Evolutionary conservation across 768 basidiomycete species (phyloP), one percentile per base, ranked within the genome.

Genomic region (Lanmaoa rubissima): DNA sequence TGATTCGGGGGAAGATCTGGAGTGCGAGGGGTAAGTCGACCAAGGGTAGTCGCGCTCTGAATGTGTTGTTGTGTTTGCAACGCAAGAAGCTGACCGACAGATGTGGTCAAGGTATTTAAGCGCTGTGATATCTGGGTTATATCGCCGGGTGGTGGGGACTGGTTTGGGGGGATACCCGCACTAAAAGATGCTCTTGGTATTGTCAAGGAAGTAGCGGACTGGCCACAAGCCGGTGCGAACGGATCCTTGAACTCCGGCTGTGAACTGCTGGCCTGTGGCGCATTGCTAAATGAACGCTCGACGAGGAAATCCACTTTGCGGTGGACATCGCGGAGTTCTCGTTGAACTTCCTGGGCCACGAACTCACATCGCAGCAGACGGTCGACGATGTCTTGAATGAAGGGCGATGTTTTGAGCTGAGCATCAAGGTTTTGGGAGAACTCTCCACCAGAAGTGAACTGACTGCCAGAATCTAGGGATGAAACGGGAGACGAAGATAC

Each of bases 191-290:
- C 80, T 47, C 90, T 82, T 34, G 82, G 78, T 36, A 78, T 76
- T 55, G 73, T 76, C 54, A 76, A 53, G 17, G 70, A 65, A 40
- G 75, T 58, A 41, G 73, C 58, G 43, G 74, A 66, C 58, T 75
- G 73, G 3, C 61, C 55, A 26, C 70, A 58, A 9, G 69, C 47
- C 8, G 82, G 67, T 34, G 88, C 84, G 65, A 92, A 92, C 0
- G 90, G 90, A 65, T 92, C 85, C 67, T 88, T 87, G 77, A 92
- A 92, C 62, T 91, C 90, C n/a, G 87, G 87, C 55, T 84, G 80
- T 31, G 60, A 62, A 54, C 24, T 65, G 64, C 47, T 51, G n/a
- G 48, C 62, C 64, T 54, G 65, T 28, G 55, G 51, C n/a, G 44
- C 38, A 41, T 44, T 68, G 48, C 57, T 65, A 51, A 88, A 68